Conservation (phyloP, 1,139 yeast genomes). For the Kurtzmaniella natalensis region DNA sequence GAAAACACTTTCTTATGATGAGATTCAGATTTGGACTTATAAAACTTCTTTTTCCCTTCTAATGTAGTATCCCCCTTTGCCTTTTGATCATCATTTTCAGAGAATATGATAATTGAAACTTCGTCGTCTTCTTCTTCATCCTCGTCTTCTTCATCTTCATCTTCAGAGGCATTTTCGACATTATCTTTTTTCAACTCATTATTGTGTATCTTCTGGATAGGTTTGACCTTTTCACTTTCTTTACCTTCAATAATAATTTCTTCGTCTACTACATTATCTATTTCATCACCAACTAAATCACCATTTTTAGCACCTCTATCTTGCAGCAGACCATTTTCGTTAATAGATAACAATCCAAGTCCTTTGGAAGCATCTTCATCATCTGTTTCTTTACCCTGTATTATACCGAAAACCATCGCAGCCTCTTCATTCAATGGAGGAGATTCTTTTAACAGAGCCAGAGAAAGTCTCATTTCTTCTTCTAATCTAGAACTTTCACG, state of each 20-base stretch:
- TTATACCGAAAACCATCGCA: constrained; percentile 45
- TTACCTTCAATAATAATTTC: neutral
- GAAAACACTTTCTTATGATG: constrained; percentile 11
- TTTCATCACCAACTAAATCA: constrained; percentile 6
- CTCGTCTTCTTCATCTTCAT: constrained; percentile 17
- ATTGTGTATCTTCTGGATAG: neutral
- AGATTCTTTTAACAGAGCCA: constrained; percentile 10
- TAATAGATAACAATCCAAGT: neutral
- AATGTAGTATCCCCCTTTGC: neutral
- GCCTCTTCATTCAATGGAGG: constrained; percentile 35
- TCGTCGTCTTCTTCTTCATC: constrained; percentile 37
- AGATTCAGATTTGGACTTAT: constrained; percentile 3
- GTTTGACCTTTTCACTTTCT: neutral
- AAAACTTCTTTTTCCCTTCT: neutral
- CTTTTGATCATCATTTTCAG: constrained; percentile 24
- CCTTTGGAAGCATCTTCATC: constrained; percentile 1
- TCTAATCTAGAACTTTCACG: constrained; percentile 7
- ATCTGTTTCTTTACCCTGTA: constrained; percentile 19
- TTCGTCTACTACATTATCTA: neutral
- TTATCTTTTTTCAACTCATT: constrained; percentile 3
- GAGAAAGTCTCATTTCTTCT: constrained; percentile 5
- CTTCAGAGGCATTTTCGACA: constrained; percentile 9
- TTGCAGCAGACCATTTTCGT: neutral
- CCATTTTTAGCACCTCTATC: constrained; percentile 4
- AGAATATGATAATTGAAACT: constrained; percentile 39